Evolutionary conservation across 129 eudicot species (phyloP).

Genomic region (Lactuca saligna): DNA sequence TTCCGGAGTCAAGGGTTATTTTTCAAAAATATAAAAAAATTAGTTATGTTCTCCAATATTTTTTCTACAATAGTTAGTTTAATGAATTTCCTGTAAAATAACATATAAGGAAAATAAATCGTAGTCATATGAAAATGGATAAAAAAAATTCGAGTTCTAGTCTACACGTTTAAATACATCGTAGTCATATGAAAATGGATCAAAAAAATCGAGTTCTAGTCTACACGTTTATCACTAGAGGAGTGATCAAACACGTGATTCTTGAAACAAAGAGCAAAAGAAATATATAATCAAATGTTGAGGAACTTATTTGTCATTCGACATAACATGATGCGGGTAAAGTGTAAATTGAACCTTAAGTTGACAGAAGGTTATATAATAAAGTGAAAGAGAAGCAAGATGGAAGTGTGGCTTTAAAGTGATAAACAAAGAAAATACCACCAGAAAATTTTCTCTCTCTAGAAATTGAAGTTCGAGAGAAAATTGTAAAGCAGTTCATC

Average conservation of each 20-base stretch:
- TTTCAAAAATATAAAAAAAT: no score
- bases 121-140: no score
- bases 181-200: not conserved
- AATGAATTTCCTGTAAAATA: no score
- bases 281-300: not conserved
- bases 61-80: no score
- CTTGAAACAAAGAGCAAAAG: not conserved
- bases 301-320: not conserved
- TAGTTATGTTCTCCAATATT: no score
- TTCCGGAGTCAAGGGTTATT: no score
- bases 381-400: slow-evolving; percentile 36
- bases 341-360: slow-evolving; percentile 25
- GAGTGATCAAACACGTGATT: not conserved
- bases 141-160: no score
- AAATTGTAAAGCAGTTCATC: slow-evolving; percentile 18
- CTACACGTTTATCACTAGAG: slow-evolving; percentile 2
- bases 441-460: slow-evolving; percentile 46
- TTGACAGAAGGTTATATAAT: slow-evolving; percentile 30
- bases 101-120: no score
- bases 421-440: slow-evolving; percentile 26
- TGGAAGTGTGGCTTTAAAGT: slow-evolving; percentile 29
- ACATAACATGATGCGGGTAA: slow-evolving; percentile 10
- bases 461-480: slow-evolving; percentile 17
- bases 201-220: not conserved
- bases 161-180: not conserved